A percentile compares a stretch with the other conserved stretches of the same genome.
Conservation (phyloP, 2,329 filamentous ascomycete species). For the Trichoderma guizhouense region DNA sequence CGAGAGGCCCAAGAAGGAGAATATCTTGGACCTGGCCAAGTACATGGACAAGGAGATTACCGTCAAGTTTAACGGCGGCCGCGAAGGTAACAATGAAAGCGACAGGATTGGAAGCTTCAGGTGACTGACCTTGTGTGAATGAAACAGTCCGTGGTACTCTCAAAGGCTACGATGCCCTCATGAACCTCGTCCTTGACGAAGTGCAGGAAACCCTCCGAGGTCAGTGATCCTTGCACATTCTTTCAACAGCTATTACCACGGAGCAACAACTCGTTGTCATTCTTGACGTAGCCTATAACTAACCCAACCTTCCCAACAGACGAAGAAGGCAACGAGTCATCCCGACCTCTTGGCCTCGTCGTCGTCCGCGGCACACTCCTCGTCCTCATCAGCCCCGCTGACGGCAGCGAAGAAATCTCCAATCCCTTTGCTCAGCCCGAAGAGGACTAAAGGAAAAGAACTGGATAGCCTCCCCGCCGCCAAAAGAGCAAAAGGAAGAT, state of each 20-base stretch:
- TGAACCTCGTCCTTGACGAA: slow-evolving; percentile 96
- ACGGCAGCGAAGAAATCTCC: slow-evolving; percentile 92
- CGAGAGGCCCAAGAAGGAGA: slow-evolving; percentile 94
- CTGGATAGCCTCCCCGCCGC: background rate
- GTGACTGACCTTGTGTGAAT: background rate
- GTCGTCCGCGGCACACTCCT: slow-evolving; percentile 90
- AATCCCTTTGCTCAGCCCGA: slow-evolving; percentile 84
- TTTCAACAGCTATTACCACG: background rate
- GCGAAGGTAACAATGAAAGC: slow-evolving; percentile 62
- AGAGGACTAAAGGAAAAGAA: slow-evolving; percentile 45
- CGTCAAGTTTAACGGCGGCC: slow-evolving; percentile 94
- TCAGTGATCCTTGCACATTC: slow-evolving; percentile 33
- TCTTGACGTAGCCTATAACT: background rate
- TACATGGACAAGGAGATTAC: slow-evolving; percentile 96
- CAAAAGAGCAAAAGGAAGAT: background rate
- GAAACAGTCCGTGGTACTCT: slow-evolving; percentile 74
- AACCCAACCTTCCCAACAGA: slow-evolving; percentile 53
- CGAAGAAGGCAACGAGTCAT: slow-evolving; percentile 84
- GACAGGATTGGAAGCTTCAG: background rate
- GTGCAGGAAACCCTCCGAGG: slow-evolving; percentile 87
- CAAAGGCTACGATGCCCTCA: slow-evolving; percentile 94
- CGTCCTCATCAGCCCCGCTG: slow-evolving; percentile 86
- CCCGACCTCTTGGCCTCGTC: slow-evolving; percentile 76
- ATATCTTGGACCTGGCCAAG: slow-evolving; percentile 90
- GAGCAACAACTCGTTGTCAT: background rate